Percentiles rank a stretch among this genome's conserved stretches.
Evolutionary conservation across 768 basidiomycete species (phyloP).

Genomic region (Pleurotus tuoliensis): DNA sequence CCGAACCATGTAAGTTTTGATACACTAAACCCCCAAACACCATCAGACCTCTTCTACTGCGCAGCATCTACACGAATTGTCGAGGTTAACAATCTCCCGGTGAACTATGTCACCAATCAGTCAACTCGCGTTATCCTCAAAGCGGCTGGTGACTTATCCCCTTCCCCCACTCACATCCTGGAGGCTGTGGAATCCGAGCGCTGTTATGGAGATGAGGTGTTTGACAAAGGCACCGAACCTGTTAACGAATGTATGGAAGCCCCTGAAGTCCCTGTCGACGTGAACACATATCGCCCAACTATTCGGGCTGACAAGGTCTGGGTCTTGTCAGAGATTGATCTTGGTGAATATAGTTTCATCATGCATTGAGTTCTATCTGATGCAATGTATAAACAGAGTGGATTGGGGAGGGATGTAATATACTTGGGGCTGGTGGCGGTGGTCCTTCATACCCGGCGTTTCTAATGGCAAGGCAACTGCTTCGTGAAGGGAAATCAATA

Average conservation of each 20-base stretch:
- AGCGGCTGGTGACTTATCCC: conserved; percentile 50
- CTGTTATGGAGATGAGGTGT: conserved; percentile 12
- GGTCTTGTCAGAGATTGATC: conserved; percentile 41
- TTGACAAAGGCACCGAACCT: conserved; percentile 13
- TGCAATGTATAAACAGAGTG: conserved; percentile 31
- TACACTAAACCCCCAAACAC: neutral
- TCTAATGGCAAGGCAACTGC: conserved; percentile 46
- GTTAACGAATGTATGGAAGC: conserved; percentile 13
- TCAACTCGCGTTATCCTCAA: conserved; percentile 52
- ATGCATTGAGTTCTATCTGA: neutral
- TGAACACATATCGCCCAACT: conserved; percentile 28
- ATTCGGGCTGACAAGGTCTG: conserved; percentile 37
- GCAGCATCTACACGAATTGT: conserved; percentile 32
- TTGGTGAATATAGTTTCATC: conserved; percentile 20
- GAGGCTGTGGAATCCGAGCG: conserved; percentile 4
- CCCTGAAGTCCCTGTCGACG: conserved; percentile 16
- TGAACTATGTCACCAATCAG: conserved; percentile 46
- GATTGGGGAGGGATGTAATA: conserved; percentile 59
- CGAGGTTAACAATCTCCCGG: conserved; percentile 36
- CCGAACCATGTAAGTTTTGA: conserved; percentile 28
- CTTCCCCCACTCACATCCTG: conserved; percentile 5
- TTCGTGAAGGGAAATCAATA: conserved; percentile 43
- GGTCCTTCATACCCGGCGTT: conserved; percentile 53
- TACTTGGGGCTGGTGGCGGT: conserved; percentile 60
- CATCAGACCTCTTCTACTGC: neutral